Evolutionary conservation across 208 protist genomes (phyloP).

Genomic region (Leishmania martiniquensis): DNA sequence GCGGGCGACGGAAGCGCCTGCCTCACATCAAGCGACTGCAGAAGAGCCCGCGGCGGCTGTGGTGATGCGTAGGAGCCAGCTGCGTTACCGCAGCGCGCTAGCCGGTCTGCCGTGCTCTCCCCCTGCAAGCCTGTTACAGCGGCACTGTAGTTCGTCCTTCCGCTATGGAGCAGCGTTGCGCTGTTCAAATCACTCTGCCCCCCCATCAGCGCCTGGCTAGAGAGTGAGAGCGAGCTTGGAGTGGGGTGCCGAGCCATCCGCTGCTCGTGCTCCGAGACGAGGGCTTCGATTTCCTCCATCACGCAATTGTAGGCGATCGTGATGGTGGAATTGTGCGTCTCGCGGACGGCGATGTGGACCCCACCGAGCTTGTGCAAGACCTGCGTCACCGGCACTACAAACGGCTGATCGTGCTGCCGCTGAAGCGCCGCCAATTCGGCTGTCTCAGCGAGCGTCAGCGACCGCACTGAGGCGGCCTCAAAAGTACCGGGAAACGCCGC

Average conservation of each 20-base stretch:
- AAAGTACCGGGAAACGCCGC: conserved; percentile 45
- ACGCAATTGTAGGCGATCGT: conserved; percentile 28
- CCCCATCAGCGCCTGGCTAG: neutral
- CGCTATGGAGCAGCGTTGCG: neutral
- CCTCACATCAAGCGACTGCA: neutral
- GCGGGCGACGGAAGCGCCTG: neutral
- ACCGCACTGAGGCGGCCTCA: conserved; percentile 36
- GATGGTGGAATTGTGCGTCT: conserved; percentile 44
- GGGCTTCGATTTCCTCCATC: conserved; percentile 31
- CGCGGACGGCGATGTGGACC: conserved; percentile 41
- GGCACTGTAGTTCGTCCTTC: neutral
- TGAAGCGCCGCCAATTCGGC: conserved; percentile 35
- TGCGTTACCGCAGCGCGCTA: neutral
- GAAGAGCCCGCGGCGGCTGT: neutral
- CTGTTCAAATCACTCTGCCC: conserved; percentile 9
- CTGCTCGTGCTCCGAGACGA: conserved; percentile 29
- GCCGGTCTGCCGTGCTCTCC: conserved; percentile 1
- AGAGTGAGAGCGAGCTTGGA: neutral
- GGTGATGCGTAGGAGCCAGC: neutral
- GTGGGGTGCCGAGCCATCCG: conserved; percentile 8
- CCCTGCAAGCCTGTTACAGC: neutral
- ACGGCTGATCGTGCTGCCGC: conserved; percentile 41
- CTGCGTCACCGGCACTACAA: conserved; percentile 45
- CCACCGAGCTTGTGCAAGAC: conserved; percentile 41
- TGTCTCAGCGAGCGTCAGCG: conserved; percentile 18